A percentile compares a stretch with the other conserved stretches of the same genome.
These are phyloP conservation scores for Mortierella sp. DNA, from an alignment of 371 early-diverging fungal species.

Conservation along the genomic window DNA sequence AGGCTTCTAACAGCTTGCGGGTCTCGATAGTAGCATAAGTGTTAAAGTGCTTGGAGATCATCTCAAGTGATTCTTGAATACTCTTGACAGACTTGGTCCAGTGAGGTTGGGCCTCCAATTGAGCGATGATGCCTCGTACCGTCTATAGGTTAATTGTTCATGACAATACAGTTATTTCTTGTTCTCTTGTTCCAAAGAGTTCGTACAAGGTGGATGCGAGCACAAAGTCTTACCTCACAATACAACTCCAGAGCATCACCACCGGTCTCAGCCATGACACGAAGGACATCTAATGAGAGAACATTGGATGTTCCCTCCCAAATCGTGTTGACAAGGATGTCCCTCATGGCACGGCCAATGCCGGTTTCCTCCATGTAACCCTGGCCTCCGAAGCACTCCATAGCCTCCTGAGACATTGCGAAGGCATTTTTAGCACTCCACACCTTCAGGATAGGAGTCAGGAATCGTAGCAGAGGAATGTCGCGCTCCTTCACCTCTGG, in stretches of 20 bases:
- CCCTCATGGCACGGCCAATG: constrained; percentile 67
- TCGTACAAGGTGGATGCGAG: no score
- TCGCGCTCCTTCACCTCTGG: constrained; percentile 48
- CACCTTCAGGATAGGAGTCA: constrained; percentile 74
- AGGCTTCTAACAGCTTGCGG: constrained; percentile 54
- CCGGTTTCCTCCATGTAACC: constrained; percentile 80
- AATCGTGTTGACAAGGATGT: constrained; percentile 74
- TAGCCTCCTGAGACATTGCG: constrained; percentile 61
- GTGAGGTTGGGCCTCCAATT: constrained; percentile 22
- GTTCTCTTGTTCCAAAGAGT: neutral
- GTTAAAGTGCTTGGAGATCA: constrained; percentile 38
- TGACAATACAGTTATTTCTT: constrained; percentile 1
- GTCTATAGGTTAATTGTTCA: constrained; percentile 13
- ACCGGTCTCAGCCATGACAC: constrained; percentile 65
- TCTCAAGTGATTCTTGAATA: constrained; percentile 35
- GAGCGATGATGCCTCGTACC: constrained; percentile 25
- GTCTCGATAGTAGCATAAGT: constrained; percentile 42
- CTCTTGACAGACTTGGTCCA: constrained; percentile 40
- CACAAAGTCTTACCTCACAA: constrained; percentile 43
- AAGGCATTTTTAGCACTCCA: constrained; percentile 64
- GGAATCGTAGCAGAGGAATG: constrained; percentile 62
- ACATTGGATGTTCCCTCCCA: constrained; percentile 82
- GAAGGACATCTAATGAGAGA: constrained; percentile 70
- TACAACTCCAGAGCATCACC: constrained; percentile 55
- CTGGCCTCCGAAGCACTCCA: constrained; percentile 78